Percentiles rank a stretch among this genome's conserved stretches.
These are phyloP conservation scores for Bothia castanella DNA, from an alignment of 1,284 basidiomycete species.

Conservation along the genomic window DNA sequence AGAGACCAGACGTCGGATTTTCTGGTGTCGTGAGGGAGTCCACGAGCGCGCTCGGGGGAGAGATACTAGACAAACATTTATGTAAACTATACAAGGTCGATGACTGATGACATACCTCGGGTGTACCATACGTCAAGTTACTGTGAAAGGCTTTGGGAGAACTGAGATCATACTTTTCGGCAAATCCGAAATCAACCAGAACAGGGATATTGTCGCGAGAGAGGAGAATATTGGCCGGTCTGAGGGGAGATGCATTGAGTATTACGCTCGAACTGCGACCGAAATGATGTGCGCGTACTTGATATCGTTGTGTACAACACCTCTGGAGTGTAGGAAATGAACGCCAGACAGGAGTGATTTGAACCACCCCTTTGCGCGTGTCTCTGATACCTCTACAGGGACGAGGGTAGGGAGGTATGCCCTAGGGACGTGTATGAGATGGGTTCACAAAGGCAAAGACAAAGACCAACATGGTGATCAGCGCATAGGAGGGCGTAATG, in stretches of 20 bases:
- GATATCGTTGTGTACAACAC: conserved; percentile 93
- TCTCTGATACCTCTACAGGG: conserved; percentile 78
- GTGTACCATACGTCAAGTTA: conserved; percentile 84
- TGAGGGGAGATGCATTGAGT: conserved; percentile 27
- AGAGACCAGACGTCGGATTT: conserved; percentile 92
- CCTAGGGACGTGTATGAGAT: conserved; percentile 42
- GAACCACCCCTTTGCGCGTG: conserved; percentile 80
- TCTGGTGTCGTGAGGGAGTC: conserved; percentile 85
- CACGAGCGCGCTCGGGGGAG: conserved; percentile 82
- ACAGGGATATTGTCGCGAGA: conserved; percentile 72
- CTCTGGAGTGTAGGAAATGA: conserved; percentile 82
- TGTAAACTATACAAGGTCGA: neutral
- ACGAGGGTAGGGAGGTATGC: conserved; percentile 73
- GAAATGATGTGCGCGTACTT: conserved; percentile 53
- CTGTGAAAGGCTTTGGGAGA: conserved; percentile 72
- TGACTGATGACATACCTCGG: conserved; percentile 56
- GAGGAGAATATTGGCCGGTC: conserved; percentile 85
- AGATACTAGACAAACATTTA: conserved; percentile 58
- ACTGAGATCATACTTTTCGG: conserved; percentile 68
- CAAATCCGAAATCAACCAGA: conserved; percentile 90
- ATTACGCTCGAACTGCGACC: neutral
- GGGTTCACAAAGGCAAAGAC: conserved; percentile 2
- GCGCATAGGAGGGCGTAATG: conserved; percentile 84
- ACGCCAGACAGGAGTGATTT: conserved; percentile 80
- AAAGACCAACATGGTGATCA: conserved; percentile 75